Percentiles rank a stretch among this genome's conserved stretches.
These are phyloP conservation scores for Acer saccharum DNA, from an alignment of 345 rosid species.

Conservation along the genomic window DNA sequence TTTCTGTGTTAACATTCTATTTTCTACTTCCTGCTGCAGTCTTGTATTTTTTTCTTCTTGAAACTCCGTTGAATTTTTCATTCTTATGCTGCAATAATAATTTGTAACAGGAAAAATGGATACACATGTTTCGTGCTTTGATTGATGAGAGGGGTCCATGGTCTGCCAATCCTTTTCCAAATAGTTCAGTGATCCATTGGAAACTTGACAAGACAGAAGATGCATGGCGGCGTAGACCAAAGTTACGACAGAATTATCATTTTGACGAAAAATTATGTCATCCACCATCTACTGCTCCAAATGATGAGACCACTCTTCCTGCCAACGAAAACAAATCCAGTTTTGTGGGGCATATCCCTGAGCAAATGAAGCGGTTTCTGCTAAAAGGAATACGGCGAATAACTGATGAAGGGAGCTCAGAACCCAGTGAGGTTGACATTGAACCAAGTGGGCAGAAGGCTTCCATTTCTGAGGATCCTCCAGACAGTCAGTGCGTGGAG, in stretches of 20 bases:
- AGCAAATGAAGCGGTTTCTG: conserved; percentile 91
- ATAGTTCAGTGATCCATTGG: conserved; percentile 69
- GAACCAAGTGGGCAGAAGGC: conserved; percentile 49
- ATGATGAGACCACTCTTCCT: conserved; percentile 44
- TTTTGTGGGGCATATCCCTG: conserved; percentile 87
- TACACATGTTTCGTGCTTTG: conserved; percentile 87
- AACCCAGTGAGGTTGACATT: conserved; percentile 57
- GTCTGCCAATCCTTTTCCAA: conserved; percentile 96
- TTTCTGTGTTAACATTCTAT: background rate
- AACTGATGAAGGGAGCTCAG: conserved; percentile 81
- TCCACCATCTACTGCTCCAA: conserved; percentile 55
- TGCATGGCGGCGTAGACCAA: conserved; percentile 91
- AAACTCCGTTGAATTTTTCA: background rate
- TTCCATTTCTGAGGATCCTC: conserved; percentile 46
- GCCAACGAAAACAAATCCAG: conserved; percentile 57
- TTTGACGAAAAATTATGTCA: conserved; percentile 83
- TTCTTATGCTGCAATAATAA: conserved; percentile 13
- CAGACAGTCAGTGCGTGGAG: conserved; percentile 46
- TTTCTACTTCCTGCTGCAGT: conserved; percentile 10
- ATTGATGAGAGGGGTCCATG: conserved; percentile 99
- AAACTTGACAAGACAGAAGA: conserved; percentile 98
- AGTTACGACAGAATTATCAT: conserved; percentile 86
- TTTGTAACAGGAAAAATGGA: conserved; percentile 78
- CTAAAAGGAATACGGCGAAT: conserved; percentile 80
- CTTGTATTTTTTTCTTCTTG: conserved; percentile 1